Percentiles rank a stretch among this genome's conserved stretches.
Conservation (phyloP, 257 asterid species). For the Penstemon newberryi region DNA sequence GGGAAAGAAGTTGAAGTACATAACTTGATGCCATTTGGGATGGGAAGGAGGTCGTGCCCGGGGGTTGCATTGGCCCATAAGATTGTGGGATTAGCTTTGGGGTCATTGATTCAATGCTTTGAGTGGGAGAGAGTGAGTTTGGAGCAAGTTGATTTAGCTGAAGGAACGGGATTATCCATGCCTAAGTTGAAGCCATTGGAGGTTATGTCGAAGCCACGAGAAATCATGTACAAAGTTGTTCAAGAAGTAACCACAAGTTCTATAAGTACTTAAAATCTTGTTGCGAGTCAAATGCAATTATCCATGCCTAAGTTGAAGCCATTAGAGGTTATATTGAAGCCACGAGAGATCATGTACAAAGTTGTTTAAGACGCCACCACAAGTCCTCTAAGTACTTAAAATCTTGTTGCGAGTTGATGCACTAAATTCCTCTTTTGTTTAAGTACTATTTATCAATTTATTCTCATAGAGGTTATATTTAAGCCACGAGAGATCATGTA, state of each 20-base stretch:
- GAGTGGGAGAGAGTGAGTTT: constrained; percentile 23
- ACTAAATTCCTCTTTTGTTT: too few relatives aligned
- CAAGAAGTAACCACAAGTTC: constrained; percentile 1
- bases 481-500: too few relatives aligned
- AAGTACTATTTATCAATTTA: too few relatives aligned
- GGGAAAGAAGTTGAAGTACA: constrained; percentile 19
- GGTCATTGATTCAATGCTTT: constrained; percentile 34
- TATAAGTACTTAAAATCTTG: not conserved
- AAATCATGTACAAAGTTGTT: constrained; percentile 1
- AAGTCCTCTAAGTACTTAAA: not conserved
- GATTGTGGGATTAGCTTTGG: constrained; percentile 31
- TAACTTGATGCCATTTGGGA: constrained; percentile 39
- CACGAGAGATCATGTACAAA: too few relatives aligned
- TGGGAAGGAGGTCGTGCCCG: constrained; percentile 38
- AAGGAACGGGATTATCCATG: constrained; percentile 7
- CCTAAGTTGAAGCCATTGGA: constrained; percentile 13
- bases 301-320: constrained; percentile 12
- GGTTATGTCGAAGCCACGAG: constrained; percentile 8
- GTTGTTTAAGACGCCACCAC: too few relatives aligned
- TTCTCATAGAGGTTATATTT: too few relatives aligned
- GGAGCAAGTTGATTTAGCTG: constrained; percentile 26
- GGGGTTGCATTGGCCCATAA: constrained; percentile 30
- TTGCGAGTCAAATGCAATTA: not conserved
- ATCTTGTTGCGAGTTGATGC: too few relatives aligned
- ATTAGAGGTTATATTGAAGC: not conserved